phyloP scores from a whole-genome alignment of 2,329 filamentous ascomycete genomes.

The Sclerotinia glacialis region DNA sequence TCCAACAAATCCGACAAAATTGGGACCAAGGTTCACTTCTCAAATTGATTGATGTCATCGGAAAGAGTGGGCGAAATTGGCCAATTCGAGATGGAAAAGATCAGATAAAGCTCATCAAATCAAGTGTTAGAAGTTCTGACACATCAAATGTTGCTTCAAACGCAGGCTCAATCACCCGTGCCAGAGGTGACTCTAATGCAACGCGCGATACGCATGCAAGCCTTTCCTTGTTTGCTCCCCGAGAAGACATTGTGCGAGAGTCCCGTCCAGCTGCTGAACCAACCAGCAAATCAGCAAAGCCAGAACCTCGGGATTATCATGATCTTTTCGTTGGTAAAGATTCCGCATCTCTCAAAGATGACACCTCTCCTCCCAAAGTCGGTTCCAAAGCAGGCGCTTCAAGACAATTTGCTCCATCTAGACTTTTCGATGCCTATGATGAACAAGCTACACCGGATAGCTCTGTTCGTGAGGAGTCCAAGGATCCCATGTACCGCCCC shows the following conservation, averaged over 20 bases:
- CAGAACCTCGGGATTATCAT: slow-evolving; percentile 59
- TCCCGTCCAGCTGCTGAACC: slow-evolving; percentile 52
- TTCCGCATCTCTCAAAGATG: slow-evolving; percentile 29
- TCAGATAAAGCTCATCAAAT: slow-evolving; percentile 73
- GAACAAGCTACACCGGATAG: slow-evolving; percentile 43
- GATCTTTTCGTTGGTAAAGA: slow-evolving; percentile 64
- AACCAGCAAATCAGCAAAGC: slow-evolving; percentile 68
- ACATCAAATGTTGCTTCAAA: slow-evolving; percentile 36
- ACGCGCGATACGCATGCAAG: slow-evolving; percentile 66
- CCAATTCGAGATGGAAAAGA: slow-evolving; percentile 86
- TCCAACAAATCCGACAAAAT: slow-evolving; percentile 80
- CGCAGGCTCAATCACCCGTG: slow-evolving; percentile 44
- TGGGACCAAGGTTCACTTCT: slow-evolving; percentile 95
- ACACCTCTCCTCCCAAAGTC: slow-evolving; percentile 34
- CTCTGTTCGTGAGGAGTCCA: slow-evolving; percentile 45
- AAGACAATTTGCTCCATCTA: slow-evolving; percentile 62
- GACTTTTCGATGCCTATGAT: slow-evolving; percentile 62
- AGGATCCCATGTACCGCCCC: slow-evolving; percentile 52
- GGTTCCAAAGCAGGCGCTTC: slow-evolving; percentile 54
- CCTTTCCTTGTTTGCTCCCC: slow-evolving; percentile 70
- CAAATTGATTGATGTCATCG: slow-evolving; percentile 92
- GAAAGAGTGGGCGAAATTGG: slow-evolving; percentile 87
- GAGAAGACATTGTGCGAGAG: slow-evolving; percentile 57
- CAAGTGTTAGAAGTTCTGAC: slow-evolving; percentile 53
- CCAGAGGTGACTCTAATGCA: slow-evolving; percentile 52